Evolutionary conservation across 164 flowering plant species (phyloP).

Genomic region (Kingdonia uniflora): DNA sequence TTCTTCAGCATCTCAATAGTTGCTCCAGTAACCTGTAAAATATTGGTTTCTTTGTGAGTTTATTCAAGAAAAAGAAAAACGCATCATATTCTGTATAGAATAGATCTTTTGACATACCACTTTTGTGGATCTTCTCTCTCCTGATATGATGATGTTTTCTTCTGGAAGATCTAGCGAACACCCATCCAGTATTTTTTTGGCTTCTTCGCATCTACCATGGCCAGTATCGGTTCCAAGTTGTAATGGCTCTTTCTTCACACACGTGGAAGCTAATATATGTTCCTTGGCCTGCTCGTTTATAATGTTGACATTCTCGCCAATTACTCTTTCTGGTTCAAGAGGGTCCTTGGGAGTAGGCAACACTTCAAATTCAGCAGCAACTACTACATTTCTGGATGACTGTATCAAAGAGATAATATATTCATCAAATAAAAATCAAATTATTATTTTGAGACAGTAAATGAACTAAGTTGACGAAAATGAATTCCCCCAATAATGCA

Average conservation of each 20-base stretch:
- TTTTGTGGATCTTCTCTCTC: constrained; percentile 10
- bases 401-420: constrained; percentile 8
- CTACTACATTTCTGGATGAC: constrained; percentile 21
- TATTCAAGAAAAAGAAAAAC: background rate
- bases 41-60: background rate
- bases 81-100: background rate
- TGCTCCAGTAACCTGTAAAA: constrained; percentile 43
- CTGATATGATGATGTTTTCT: constrained; percentile 3
- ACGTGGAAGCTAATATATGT: constrained; percentile 1
- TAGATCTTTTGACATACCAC: constrained; percentile 9
- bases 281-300: background rate
- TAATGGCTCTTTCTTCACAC: constrained; percentile 9
- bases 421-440: background rate
- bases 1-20: constrained; percentile 62
- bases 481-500: too few relatives aligned
- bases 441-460: too few relatives aligned
- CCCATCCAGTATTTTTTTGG: constrained; percentile 4
- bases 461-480: too few relatives aligned
- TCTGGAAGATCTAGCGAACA: constrained; percentile 6
- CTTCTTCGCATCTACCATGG: constrained; percentile 1
- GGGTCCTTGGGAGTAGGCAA: constrained; percentile 14
- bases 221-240: constrained; percentile 10
- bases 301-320: constrained; percentile 3
- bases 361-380: constrained; percentile 22
- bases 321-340: constrained; percentile 11